Base-by-base conservation (phyloP, 2,329 filamentous ascomycete species). In the Phialophora tarda region DNA sequence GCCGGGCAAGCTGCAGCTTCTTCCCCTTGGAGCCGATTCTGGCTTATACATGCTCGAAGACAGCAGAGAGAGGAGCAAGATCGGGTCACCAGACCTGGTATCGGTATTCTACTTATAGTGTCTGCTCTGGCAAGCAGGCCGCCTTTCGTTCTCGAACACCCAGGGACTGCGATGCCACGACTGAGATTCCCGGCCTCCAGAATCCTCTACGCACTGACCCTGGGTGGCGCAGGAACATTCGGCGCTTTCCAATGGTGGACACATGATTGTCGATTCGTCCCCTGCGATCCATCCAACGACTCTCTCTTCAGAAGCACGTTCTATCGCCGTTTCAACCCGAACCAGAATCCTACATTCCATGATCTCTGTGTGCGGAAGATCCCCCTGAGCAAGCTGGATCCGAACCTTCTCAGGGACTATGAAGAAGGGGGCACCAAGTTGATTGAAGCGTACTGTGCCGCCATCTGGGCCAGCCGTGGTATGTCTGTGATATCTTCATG, bases 371-470 rank as follows among this genome's bases (percentile, higher is more conserved):
- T 56, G 8, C 21, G 48, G 4, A 11, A 23, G 10, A n/a, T 51
- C 48, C 48, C 48, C 10, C 48, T 51, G 8, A 26, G 21, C 24
- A 23, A 23, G 21, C 3, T 51, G 21, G 48, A 51, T 51, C 48
- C 48, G 17, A 17, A 1, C 1, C 48, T 51, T 4, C 24, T 51
- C 6, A 14, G 34, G 34, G 34, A 41, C 34, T 17, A 41, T 17
- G 48, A 51, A 51, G 24, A 51, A 23, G 48, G 48, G 24, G 34
- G 34, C 34, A 41, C 34, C 12, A 51, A 26, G 24, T 51, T 51
- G 24, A 26, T 51, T 23, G 48, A 51, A 51, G 48, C 48, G 10
- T 51, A 11, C 48, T 51, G 21, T 17, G 48, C 48, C 21, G 48
- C 24, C n/a, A n/a, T 34, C 30, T 56, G 54, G n/a, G n/a, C 21